These are phyloP conservation scores for Neurospora tetraspora DNA, from an alignment of 495 filamentous ascomycete species.

Conservation along the genomic window DNA sequence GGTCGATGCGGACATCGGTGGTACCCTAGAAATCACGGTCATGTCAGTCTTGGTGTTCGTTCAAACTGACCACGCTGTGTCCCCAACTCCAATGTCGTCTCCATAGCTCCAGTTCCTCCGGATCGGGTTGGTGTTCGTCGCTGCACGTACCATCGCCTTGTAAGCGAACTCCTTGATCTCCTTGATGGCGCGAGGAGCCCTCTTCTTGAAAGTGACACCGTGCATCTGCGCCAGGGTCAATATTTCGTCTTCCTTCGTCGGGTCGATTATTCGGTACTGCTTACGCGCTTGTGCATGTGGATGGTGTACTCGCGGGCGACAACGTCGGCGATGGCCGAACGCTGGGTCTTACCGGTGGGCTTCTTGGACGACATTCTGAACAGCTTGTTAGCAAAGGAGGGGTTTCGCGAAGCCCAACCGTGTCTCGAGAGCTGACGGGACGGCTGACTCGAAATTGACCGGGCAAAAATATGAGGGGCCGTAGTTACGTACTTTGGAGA, in stretches of 20 bases:
- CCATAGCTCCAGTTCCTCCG: conserved; percentile 1
- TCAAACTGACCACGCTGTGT: not conserved
- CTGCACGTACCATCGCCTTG: conserved; percentile 80
- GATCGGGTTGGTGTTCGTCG: conserved; percentile 3
- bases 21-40: conserved; percentile 60
- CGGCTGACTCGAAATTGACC: not conserved
- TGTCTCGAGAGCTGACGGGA: not conserved
- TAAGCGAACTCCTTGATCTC: conserved; percentile 90
- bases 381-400: not conserved
- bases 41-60: conserved; percentile 5
- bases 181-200: conserved; percentile 95
- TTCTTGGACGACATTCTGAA: conserved; percentile 63
- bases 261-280: conserved; percentile 26
- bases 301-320: conserved; percentile 99
- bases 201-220: conserved; percentile 99
- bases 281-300: conserved; percentile 98
- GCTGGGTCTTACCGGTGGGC: conserved; percentile 58
- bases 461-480: conserved; percentile 1
- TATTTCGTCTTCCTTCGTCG: not conserved
- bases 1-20: conserved; percentile 93
- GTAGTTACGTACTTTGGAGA: conserved; percentile 23
- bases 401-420: not conserved
- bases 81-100: not conserved
- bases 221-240: conserved; percentile 53
- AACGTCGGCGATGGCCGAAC: conserved; percentile 95